Evolutionary conservation across 176 grass and related monocot species (phyloP).

Genomic region (Oryza glumipatula): DNA sequence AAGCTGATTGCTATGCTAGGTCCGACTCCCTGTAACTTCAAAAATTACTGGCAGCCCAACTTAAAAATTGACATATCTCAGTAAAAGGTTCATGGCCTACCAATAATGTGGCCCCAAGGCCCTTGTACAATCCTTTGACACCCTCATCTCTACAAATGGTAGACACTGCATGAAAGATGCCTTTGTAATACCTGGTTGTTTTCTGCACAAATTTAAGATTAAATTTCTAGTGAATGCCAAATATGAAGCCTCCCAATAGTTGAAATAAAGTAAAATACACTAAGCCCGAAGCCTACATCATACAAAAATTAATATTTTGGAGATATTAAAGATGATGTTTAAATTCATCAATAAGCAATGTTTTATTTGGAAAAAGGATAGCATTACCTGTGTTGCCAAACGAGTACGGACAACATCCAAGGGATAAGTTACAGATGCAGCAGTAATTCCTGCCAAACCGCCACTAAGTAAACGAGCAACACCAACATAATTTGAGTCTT

Average conservation of each 20-base stretch:
- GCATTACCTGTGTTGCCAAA: constrained; percentile 80
- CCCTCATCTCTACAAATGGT: constrained; percentile 95
- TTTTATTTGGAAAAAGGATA: constrained; percentile 12
- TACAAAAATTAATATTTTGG: not conserved
- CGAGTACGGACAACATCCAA: constrained; percentile 89
- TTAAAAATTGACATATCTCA: constrained; percentile 36
- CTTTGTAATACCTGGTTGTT: constrained; percentile 87
- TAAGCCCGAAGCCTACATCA: not conserved
- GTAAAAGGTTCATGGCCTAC: constrained; percentile 50
- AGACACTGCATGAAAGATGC: constrained; percentile 77
- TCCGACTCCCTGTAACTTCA: constrained; percentile 82
- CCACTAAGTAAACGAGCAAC: constrained; percentile 65
- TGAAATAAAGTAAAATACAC: constrained; percentile 9
- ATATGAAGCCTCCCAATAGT: constrained; percentile 1
- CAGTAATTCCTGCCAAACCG: constrained; percentile 86
- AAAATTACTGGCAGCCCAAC: constrained; percentile 42
- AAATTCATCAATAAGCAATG: not conserved
- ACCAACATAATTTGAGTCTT: constrained; percentile 59
- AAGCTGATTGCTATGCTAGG: constrained; percentile 97
- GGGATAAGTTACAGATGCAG: constrained; percentile 90
- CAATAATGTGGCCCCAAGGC: constrained; percentile 90
- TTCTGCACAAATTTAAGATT: constrained; percentile 55
- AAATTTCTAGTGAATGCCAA: constrained; percentile 9
- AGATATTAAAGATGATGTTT: not conserved
- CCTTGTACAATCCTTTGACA: constrained; percentile 84